Evolutionary conservation across 2,329 filamentous ascomycete genomes (phyloP), one percentile per base, ranked within the genome.

Genomic region (Apiospora arundinis): DNA sequence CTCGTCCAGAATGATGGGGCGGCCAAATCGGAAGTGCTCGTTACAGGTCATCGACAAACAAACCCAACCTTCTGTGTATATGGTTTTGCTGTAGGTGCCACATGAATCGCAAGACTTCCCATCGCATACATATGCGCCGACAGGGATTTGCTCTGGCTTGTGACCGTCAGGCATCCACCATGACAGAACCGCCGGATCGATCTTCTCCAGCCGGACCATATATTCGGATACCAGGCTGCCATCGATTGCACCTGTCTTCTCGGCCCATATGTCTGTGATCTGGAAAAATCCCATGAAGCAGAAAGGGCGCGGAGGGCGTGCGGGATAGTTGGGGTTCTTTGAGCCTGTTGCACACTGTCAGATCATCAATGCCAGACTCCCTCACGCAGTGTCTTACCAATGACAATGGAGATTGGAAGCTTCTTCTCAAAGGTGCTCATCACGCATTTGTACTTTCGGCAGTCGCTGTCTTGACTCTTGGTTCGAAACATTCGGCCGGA

Each of bases 281-380:
- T 90, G 88, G 78, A 93, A 95, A 78, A 86, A 90, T n/a, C 85
- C 91, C 56, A 95, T 83, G 0, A 94, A 89, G 70, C 87, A 90
- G 75, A 91, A 94, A 0, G 85, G 82, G 71, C 91, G 84, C 0
- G 88, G 87, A 9, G 91, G 82, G 37, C 83, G 81, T 1, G 84
- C 85, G 23, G 4, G 70, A 56, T 37, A 44, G 48, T 72, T 56
- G 4, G 60, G 60, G 60, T 70, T 63, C 70, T 46, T 71, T 23
- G 46, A 63, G 32, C 69, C 69, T 70, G 28, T 67, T 46, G 16
- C 37, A 45, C 37, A 49, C 63, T 37, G 48, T 69, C n/a, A 69
- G 46, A 56, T 42, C 65, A 21, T n/a, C 12, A 45, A 45, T 18
- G 8, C 23, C 9, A 12, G 21, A n/a, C 11, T 40, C 18, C 56